Percentiles rank a stretch among this genome's conserved stretches.
phyloP scores from a whole-genome alignment of 2,329 filamentous ascomycete genomes.

The Whalleya microplaca region DNA sequence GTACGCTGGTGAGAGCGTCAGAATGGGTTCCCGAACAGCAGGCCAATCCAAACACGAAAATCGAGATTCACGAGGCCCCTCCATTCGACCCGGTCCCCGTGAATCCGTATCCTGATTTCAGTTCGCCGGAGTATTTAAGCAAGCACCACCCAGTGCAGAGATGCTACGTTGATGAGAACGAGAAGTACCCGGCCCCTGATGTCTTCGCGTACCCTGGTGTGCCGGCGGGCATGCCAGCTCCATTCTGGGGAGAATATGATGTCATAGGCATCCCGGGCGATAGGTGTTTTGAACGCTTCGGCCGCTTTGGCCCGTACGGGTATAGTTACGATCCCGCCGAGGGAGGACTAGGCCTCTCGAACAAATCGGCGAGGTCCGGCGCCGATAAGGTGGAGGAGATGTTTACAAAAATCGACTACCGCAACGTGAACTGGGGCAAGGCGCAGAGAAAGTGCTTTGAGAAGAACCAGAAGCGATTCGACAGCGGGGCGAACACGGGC shows the following conservation, averaged over 20 bases:
- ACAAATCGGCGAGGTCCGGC: slow-evolving; percentile 64
- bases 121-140: slow-evolving; percentile 32
- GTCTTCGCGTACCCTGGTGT: slow-evolving; percentile 61
- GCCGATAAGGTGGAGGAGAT: slow-evolving; percentile 49
- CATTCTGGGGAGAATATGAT: slow-evolving; percentile 67
- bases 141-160: slow-evolving; percentile 32
- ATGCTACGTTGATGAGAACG: slow-evolving; percentile 56
- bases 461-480: slow-evolving; percentile 57
- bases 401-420: slow-evolving; percentile 42
- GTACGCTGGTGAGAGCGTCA: slow-evolving; percentile 32
- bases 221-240: slow-evolving; percentile 65
- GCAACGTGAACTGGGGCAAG: slow-evolving; percentile 39
- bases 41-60: slow-evolving; percentile 18
- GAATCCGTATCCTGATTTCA: slow-evolving; percentile 34
- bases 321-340: slow-evolving; percentile 66
- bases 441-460: slow-evolving; percentile 43
- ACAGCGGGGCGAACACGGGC: slow-evolving; percentile 6
- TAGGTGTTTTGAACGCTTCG: slow-evolving; percentile 73
- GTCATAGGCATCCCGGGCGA: slow-evolving; percentile 63
- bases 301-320: slow-evolving; percentile 69
- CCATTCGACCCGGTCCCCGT: slow-evolving; percentile 34
- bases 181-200: slow-evolving; percentile 39
- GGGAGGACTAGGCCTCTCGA: slow-evolving; percentile 65
- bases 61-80: slow-evolving; percentile 25
- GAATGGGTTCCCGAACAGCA: slow-evolving; percentile 37